phyloP scores from a whole-genome alignment of 1,284 basidiomycete genomes.

The Boletus sp. region DNA sequence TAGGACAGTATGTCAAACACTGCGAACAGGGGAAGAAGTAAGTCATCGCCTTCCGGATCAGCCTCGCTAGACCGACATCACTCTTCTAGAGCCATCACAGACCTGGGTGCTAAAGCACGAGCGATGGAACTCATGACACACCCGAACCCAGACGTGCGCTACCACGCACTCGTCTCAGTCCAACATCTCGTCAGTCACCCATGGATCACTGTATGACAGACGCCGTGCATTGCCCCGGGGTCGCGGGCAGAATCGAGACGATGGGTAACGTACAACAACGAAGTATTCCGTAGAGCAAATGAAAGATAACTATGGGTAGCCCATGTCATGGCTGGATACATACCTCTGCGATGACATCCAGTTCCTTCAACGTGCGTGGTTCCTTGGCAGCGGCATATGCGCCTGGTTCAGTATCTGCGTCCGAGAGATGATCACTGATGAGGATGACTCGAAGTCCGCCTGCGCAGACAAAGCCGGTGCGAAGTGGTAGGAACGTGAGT shows the following conservation, averaged over 20 bases:
- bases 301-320: conserved; percentile 3
- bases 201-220: conserved; percentile 49
- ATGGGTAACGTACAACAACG: conserved; percentile 6
- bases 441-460: conserved; percentile 66
- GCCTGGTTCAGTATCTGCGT: conserved; percentile 32
- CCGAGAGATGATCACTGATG: conserved; percentile 50
- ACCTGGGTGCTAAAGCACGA: conserved; percentile 83
- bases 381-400: conserved; percentile 19
- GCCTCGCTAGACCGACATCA: not conserved
- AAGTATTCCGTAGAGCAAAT: conserved; percentile 13
- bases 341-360: conserved; percentile 65
- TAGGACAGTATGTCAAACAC: conserved; percentile 93
- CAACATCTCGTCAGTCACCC: conserved; percentile 80
- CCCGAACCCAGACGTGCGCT: conserved; percentile 85
- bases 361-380: conserved; percentile 57
- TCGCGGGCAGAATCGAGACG: not conserved
- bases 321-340: conserved; percentile 49
- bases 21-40: conserved; percentile 90
- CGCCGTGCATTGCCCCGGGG: not conserved
- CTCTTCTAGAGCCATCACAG: conserved; percentile 64
- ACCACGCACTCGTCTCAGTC: conserved; percentile 84
- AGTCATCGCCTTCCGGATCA: conserved; percentile 25
- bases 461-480: conserved; percentile 54
- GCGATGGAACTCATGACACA: conserved; percentile 97
- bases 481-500: conserved; percentile 54